Evolutionary conservation across 345 rosid species (phyloP), one percentile per base, ranked within the genome.

Genomic region (Acer saccharum): DNA sequence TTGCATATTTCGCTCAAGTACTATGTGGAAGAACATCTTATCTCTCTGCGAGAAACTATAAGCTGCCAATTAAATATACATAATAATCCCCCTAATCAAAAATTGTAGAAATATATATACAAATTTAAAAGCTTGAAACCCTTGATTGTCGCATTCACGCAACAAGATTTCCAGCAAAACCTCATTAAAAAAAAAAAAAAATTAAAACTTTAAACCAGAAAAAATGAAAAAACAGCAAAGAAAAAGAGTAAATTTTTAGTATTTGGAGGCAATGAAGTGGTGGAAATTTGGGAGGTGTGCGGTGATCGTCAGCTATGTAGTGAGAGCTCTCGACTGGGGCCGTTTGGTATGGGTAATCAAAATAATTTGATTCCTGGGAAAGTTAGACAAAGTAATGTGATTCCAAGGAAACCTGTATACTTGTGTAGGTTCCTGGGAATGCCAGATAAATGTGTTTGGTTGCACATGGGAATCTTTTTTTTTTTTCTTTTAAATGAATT

Each of bases 1-100:
- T 57, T 93, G 99, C 97, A 95, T 93, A 81, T 93, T 95, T 62
- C 98, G 80, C 92, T 95, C 97, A 78, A 89, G 65, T 3, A 92
- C 89, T 76, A 95, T 90, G 84, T 93, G 97, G 83, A 93, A 95
- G 72, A 95, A 95, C 98, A 93, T 93, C 79, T 69, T 79, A 5
- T 71, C 25, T 55, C 18, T 20, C 32, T 14, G 50, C 10, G 50
- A 44, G 2, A 44, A 10, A 44, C 65, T 50, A 10, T 8, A 10
- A 10, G 13, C 76, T 48, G 1, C 29, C 63, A 58, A n/a, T 9
- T 58, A 58, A 6, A 58, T 1, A 58, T 58, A 44, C 61, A 55
- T 14, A 55, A 55, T 55, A 55, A 55, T 55, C 61, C 1, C 63
- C 20, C 63, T 8, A 58, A 58, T 58, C 12, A 58, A 25, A 58